phyloP scores from a whole-genome alignment of 2,329 filamentous ascomycete species.

The Aspergillus unguis region DNA sequence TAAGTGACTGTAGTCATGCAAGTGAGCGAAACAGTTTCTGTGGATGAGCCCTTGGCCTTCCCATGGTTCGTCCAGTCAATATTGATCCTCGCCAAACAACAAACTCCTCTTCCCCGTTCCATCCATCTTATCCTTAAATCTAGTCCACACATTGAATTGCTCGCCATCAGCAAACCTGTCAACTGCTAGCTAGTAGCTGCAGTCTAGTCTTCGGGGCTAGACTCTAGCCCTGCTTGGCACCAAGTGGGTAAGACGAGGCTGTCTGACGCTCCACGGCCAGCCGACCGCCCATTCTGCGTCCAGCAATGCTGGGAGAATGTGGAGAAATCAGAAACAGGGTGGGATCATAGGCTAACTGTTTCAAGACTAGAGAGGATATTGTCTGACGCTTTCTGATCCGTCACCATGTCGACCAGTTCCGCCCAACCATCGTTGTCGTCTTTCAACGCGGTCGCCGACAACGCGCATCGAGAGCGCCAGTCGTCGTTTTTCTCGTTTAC shows the following conservation, averaged over 20 bases:
- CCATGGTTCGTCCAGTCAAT: not conserved
- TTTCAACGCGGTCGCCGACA: slow-evolving; percentile 20
- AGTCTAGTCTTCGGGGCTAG: slow-evolving; percentile 5
- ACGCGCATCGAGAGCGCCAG: slow-evolving; percentile 21
- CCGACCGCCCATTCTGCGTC: slow-evolving; percentile 1
- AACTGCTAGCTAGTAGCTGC: not conserved
- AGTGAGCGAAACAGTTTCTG: not conserved
- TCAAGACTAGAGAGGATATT: slow-evolving; percentile 7
- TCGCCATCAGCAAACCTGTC: not conserved
- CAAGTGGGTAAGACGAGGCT: slow-evolving; percentile 13
- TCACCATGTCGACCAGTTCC: slow-evolving; percentile 34
- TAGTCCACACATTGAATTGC: not conserved
- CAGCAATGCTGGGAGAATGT: slow-evolving; percentile 12
- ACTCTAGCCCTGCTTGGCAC: not conserved
- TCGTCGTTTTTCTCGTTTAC: slow-evolving; percentile 27
- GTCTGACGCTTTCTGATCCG: slow-evolving; percentile 9
- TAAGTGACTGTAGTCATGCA: not conserved
- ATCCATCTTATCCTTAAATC: not conserved
- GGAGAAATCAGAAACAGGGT: slow-evolving; percentile 27
- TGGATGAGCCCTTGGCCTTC: not conserved
- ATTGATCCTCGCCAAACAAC: not conserved
- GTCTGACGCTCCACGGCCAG: not conserved
- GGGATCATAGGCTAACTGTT: slow-evolving; percentile 15
- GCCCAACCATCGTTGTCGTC: slow-evolving; percentile 13
- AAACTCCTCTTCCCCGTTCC: not conserved